Evolutionary conservation across 495 filamentous ascomycete genomes (phyloP), one percentile per base, ranked within the genome.

Genomic region (Aspergillus heteromorphus): DNA sequence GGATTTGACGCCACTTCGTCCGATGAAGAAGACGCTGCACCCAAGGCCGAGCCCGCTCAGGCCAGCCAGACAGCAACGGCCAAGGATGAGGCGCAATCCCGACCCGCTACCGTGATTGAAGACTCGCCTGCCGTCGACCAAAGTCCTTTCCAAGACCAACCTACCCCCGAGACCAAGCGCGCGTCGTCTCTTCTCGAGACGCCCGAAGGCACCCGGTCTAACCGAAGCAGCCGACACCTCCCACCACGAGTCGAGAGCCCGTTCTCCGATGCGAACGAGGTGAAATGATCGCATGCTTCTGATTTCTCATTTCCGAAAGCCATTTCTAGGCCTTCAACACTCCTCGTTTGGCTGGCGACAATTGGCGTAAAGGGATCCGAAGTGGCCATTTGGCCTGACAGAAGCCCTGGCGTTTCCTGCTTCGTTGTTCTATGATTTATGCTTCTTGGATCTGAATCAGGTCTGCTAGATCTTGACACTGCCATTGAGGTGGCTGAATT

Each of bases 81-180:
- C 38, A 49, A 45, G 21, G 30, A 42, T 41, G 48, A 40, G 30
- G 36, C 53, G 21, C 55, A 45, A 43, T 59, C 60, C 5, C 62
- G 69, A 30, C 65, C 73, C 4, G 51, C 54, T 8, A 82, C 75
- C 1, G 71, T 80, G 27, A 76, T 79, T 40, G 72, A 79, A 48
- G 79, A 80, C 52, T 77, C 74, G 9, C 72, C 75, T 20, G 62
- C 65, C 6, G 51, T 70, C 11, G 75, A 78, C 19, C 75, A 82
- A 51, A 77, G 82, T 5, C 83, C 84, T 0, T 87, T 87, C 62
- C 71, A 75, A 14, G 82, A 87, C 51, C 78, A 81, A 29, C 72
- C 73, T 40, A 30, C 54, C 31, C 45, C 50, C 10, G 51, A 56
- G 18, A 45, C 53, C 20, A 14, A 36, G 16, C 56, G 49, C 30